Evolutionary conservation across 2,329 filamentous ascomycete genomes (phyloP).

Genomic region (Coniochaeta ligniaria): DNA sequence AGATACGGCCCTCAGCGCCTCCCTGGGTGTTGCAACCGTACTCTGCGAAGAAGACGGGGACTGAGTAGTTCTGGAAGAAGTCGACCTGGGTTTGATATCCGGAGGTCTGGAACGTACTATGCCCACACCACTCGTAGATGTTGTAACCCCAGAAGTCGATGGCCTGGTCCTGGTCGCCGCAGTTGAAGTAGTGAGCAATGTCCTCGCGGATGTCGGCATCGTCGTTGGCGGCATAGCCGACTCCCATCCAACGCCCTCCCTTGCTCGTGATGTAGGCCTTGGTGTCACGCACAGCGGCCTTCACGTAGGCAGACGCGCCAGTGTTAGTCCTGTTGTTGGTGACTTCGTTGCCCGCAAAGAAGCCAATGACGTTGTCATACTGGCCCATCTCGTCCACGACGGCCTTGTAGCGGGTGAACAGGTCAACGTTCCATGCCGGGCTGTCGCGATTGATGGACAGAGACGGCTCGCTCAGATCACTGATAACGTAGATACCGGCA

Average conservation of each 20-base stretch:
- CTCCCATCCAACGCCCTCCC: constrained; percentile 71
- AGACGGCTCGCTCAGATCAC: constrained; percentile 77
- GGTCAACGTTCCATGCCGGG: constrained; percentile 69
- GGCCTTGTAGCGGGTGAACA: constrained; percentile 73
- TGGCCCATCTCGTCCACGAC: constrained; percentile 76
- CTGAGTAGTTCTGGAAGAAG: constrained; percentile 83
- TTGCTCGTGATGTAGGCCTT: constrained; percentile 87
- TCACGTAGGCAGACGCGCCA: constrained; percentile 84
- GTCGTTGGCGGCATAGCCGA: constrained; percentile 95
- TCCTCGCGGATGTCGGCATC: constrained; percentile 74
- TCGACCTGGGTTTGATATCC: constrained; percentile 76
- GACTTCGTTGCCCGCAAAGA: constrained; percentile 98
- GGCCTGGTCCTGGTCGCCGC: constrained; percentile 55
- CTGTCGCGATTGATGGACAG: constrained; percentile 78
- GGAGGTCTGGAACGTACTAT: constrained; percentile 68
- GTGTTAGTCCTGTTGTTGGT: constrained; percentile 87
- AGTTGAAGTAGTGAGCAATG: constrained; percentile 93
- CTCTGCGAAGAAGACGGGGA: constrained; percentile 97
- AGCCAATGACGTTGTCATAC: constrained; percentile 90
- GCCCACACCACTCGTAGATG: constrained; percentile 98
- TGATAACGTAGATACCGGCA: constrained; percentile 90
- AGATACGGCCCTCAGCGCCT: constrained; percentile 61
- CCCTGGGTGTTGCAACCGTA: constrained; percentile 81
- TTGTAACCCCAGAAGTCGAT: constrained; percentile 99
- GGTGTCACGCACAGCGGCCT: constrained; percentile 92